These are phyloP conservation scores for Colletotrichum cuscutae DNA, from an alignment of 2,329 filamentous ascomycete species.

Conservation along the genomic window DNA sequence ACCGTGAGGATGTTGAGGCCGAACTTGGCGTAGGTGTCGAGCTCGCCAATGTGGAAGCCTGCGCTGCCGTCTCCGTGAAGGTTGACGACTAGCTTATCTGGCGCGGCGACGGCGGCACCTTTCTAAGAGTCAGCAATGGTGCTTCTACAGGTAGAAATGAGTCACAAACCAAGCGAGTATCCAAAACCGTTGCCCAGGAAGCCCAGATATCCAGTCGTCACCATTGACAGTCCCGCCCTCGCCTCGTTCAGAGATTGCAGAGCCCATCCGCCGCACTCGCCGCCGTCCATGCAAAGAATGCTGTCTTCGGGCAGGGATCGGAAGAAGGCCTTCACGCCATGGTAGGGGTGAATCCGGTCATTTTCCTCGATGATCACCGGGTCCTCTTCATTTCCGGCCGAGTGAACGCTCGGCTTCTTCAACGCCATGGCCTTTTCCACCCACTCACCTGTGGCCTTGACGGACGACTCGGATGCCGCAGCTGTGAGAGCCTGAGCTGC, in stretches of 20 bases:
- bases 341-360: slow-evolving; percentile 11
- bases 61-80: slow-evolving; percentile 17
- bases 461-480: neutral
- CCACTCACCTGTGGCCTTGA: neutral
- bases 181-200: slow-evolving; percentile 21
- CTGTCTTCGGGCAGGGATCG: slow-evolving; percentile 5
- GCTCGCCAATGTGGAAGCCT: slow-evolving; percentile 21
- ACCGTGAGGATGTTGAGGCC: slow-evolving; percentile 18
- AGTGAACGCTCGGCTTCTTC: neutral
- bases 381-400: neutral
- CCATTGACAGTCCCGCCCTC: slow-evolving; percentile 1
- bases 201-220: slow-evolving; percentile 8
- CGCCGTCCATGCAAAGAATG: slow-evolving; percentile 12
- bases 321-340: slow-evolving; percentile 1
- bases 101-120: slow-evolving; percentile 19
- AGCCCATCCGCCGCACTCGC: slow-evolving; percentile 17
- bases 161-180: slow-evolving; percentile 10
- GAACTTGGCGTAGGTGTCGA: slow-evolving; percentile 23
- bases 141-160: neutral
- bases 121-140: neutral
- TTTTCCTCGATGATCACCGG: neutral
- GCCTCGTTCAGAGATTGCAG: slow-evolving; percentile 14
- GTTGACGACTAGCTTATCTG: slow-evolving; percentile 18
- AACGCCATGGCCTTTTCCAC: neutral
- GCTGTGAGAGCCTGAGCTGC: neutral